Evolutionary conservation across 805 yeast genomes (phyloP), one percentile per base, ranked within the genome.

Genomic region (Metschnikowia lochheadii): DNA sequence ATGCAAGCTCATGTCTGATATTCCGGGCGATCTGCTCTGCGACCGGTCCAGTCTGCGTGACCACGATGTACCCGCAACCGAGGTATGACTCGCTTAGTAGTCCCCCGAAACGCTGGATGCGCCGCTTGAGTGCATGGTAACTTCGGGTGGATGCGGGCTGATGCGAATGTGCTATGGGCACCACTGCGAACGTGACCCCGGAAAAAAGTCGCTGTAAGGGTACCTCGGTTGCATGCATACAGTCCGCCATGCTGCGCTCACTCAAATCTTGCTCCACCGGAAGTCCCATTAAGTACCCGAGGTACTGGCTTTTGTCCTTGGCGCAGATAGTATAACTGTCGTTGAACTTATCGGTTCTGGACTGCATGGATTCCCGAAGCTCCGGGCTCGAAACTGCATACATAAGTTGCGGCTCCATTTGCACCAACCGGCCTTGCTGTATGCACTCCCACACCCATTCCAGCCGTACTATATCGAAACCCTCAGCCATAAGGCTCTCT

Each of bases 361-460:
- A 49, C 3, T 40, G 13, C 3, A 77, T 65, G 3, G 51, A 49
- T 1, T 54, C 54, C 17, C 58, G 44, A 20, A 54, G 35, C 0
- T 49, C 23, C 2, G 40, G 51, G 2, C 69, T 62, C 5, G 73
- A 70, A 1, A 77, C 80, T 45, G 56, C 58, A 23, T 78, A 76
- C 36, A 84, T 70, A 58, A 88, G 85, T 18, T 64, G 60, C 0
- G 88, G 86, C 56, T 87, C 96, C 6, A 86, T 56, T 2, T 75
- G 76, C 0, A 88, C 64, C 1, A 82, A 42, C 2, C 57, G 46
- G 1, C 63, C 58, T 13, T 69, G 62, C 15, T 63, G 59, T 2
- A 87, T 67, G 57, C 94, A 82, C 56, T 87, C 91, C 41, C 81
- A 70, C 5, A 89, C 63, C 96, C 96, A 92, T 31, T 68, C 63